Conservation (phyloP, 805 yeast genomes). For the Lipomyces starkeyi region DNA sequence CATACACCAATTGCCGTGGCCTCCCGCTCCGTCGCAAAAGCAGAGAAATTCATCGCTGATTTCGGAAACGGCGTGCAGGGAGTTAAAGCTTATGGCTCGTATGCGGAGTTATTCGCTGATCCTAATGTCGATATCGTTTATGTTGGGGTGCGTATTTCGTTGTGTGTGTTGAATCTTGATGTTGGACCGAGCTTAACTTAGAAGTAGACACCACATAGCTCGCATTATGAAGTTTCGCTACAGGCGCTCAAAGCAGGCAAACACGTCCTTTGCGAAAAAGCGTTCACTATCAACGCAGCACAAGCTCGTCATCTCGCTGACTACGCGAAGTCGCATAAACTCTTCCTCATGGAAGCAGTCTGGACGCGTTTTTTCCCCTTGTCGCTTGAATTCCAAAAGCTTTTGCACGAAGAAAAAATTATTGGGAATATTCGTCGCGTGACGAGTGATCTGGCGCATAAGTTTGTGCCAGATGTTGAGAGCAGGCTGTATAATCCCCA, state of each 20-base stretch:
- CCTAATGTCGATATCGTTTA: constrained; percentile 55
- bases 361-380: constrained; percentile 53
- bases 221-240: constrained; percentile 54
- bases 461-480: constrained; percentile 39
- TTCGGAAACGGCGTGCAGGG: constrained; percentile 38
- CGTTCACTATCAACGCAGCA: constrained; percentile 54
- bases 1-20: constrained; percentile 44
- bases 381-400: constrained; percentile 47
- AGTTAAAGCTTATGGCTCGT: constrained; percentile 42
- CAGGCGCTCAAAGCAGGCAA: constrained; percentile 52
- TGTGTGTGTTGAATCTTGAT: background rate
- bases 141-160: constrained; percentile 42
- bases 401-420: constrained; percentile 50
- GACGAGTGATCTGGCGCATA: constrained; percentile 10
- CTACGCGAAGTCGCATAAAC: constrained; percentile 52
- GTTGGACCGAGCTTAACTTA: background rate
- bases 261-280: constrained; percentile 61
- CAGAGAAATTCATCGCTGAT: constrained; percentile 41
- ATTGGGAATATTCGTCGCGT: constrained; percentile 56
- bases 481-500: constrained; percentile 53
- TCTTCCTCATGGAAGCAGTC: constrained; percentile 62
- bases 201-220: constrained; percentile 53
- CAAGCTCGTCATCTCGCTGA: constrained; percentile 53
- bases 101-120: constrained; percentile 52
- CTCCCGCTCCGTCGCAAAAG: constrained; percentile 41